Base-by-base conservation (phyloP, 805 yeast genomes). In the Gaillardinia entomophila region DNA sequence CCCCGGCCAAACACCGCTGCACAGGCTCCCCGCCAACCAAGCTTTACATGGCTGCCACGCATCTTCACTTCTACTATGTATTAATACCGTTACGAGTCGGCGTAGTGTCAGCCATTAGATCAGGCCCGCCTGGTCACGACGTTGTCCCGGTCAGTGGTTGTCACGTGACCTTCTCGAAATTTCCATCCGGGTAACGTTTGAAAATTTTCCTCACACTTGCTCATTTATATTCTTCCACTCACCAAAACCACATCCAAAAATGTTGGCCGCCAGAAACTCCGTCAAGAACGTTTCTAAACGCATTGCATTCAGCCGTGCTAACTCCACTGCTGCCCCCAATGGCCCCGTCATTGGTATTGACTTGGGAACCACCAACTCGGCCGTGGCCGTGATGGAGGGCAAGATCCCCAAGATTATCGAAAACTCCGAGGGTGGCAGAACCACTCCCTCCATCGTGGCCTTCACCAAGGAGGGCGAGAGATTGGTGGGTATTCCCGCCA, bases 371-470 rank as follows among this genome's bases (percentile, higher is more conserved):
- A 84, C 94, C 57, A 84, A 85, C 69, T 84, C 94, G 22, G 94
- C 94, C 35, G 94, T 84, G 26, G 94, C 94, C 34, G 64, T 83
- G 34, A 77, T 85, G 79, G 89, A 83, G 62, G 84, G 87, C 42
- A 73, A 78, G 56, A 59, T 69, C 38, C 90, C 94, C 37, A 77
- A 75, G 62, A 86, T 84, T 41, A 66, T 84, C 39, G 94, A 85
- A 63, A 83, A 84, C 68, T 60, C 76, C 39, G 85, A 79, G 61
- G 89, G 89, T 59, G 69, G 75, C 30, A 71, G 87, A 49, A 80
- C 94, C 32, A 87, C 96, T 14, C 96, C 97, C 20, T 89, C 97
- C 23, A 86, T 88, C 27, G 96, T 88, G 38, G 96, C 96, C 34
- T 88, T 88, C 77, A 82, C 92, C 46, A 80, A 82, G 60, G 92